Evolutionary conservation across 176 grass and related monocot genomes (phyloP), one percentile per base, ranked within the genome.

Genomic region (Phoenix dactylifera): DNA sequence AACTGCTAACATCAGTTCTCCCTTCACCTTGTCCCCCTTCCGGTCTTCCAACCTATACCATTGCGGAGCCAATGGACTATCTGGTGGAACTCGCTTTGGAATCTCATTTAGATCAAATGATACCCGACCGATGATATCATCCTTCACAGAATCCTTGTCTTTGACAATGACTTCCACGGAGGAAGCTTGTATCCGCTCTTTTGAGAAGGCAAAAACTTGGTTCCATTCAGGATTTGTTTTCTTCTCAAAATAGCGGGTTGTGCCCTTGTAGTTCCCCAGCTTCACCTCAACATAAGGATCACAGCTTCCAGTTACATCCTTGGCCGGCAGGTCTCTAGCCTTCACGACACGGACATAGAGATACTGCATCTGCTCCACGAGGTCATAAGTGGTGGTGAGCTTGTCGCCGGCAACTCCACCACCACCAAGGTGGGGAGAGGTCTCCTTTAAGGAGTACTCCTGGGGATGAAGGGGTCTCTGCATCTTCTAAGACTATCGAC

Each of bases 201-300:
- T 89, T 16, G 77, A 83, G 52, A 85, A 89, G 48, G 86, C 74
- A 80, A 85, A 89, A 1, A 84, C 77, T 25, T 85, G 60, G 62
- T 75, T 81, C 86, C 86, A 85, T 54, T 78, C 70, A 24, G 77
- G 81, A 22, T 78, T 81, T 12, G 68, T 56, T 35, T 55, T 85
- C 52, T 89, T 85, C 64, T 89, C 77, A 4, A 78, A 81, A 70
- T 78, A 18, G 1, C 56, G 70, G 50, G 81, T 78, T 1, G 69
- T 72, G 18, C 81, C 74, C 81, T 80, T 89, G 77, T 81, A 81
- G 57, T 85, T 89, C 14, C 77, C 86, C 26, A 89, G 59, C 67
- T 79, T 79, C 10, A 75, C 52, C 57, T 80, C 74, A 19, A 79
- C 65, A 75, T 67, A 81, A 14, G 78, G 64, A 65, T 81, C 86